Percentiles rank a stretch among this genome's conserved stretches.
These are phyloP conservation scores for Populus euphratica DNA, from an alignment of 345 rosid genomes.

Conservation along the genomic window DNA sequence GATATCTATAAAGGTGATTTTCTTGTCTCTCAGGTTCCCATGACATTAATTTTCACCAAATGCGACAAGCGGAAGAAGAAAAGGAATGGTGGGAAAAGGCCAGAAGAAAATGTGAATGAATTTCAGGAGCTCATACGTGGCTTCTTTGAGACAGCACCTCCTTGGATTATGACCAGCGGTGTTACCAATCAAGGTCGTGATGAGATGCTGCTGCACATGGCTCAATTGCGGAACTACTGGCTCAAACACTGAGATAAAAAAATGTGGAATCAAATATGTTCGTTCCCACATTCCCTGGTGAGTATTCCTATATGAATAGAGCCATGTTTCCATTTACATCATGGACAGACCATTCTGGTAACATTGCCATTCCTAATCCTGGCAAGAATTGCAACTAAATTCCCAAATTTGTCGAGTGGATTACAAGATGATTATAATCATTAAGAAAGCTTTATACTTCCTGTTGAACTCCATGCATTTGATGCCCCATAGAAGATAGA, in stretches of 20 bases:
- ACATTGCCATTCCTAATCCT: background rate
- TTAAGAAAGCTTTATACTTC: background rate
- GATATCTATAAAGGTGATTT: background rate
- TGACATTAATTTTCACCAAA: constrained; percentile 91
- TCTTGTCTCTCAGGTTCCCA: constrained; percentile 57
- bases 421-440: background rate
- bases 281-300: background rate
- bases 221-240: constrained; percentile 94
- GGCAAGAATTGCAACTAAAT: background rate
- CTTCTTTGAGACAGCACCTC: constrained; percentile 78
- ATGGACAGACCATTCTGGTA: background rate
- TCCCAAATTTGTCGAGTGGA: background rate
- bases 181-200: constrained; percentile 95
- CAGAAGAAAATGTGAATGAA: constrained; percentile 70
- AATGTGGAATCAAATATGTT: background rate
- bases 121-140: constrained; percentile 77
- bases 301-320: background rate
- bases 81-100: constrained; percentile 83
- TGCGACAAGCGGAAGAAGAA: constrained; percentile 96
- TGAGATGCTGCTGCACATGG: constrained; percentile 91
- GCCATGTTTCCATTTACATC: background rate
- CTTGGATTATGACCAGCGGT: constrained; percentile 99
- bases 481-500: background rate
- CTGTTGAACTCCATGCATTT: background rate
- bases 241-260: constrained; percentile 52